Percentiles rank a stretch among this genome's conserved stretches.
Conservation (phyloP, 257 asterid species). For the Petrea volubilis region DNA sequence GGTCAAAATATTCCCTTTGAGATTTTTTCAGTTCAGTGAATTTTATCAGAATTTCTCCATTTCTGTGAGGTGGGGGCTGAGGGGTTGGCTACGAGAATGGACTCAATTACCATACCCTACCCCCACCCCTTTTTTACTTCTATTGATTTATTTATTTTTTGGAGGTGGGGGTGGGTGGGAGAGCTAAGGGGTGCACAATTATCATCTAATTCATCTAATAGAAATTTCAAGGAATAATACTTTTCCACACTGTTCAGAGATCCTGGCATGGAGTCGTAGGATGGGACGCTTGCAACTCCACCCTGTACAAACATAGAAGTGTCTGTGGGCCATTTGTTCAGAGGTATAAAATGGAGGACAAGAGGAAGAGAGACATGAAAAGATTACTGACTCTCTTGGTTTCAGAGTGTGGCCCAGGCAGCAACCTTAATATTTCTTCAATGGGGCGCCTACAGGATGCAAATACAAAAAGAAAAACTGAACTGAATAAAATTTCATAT, state of each 20-base stretch:
- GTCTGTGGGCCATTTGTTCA: constrained; percentile 12
- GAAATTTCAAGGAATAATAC: constrained; percentile 36
- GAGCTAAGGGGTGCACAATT: background rate
- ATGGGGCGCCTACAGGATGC: constrained; percentile 80
- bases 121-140: background rate
- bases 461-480: background rate
- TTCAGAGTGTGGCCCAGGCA: constrained; percentile 98
- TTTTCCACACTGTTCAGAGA: constrained; percentile 59
- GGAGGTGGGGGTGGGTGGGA: background rate
- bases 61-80: too few species aligned
- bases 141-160: too few species aligned
- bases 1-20: background rate
- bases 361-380: constrained; percentile 5
- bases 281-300: constrained; percentile 69
- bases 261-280: constrained; percentile 65
- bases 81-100: too few species aligned
- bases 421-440: constrained; percentile 83
- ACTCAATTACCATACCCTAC: background rate
- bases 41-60: background rate
- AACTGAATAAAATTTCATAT: background rate
- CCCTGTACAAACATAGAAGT: constrained; percentile 52
- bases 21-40: background rate
- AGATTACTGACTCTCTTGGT: constrained; percentile 64
- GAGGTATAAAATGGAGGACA: background rate
- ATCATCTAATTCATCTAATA: background rate